Evolutionary conservation across 305 asterid species (phyloP), one percentile per base, ranked within the genome.

Genomic region (Fraxinus nigra): DNA sequence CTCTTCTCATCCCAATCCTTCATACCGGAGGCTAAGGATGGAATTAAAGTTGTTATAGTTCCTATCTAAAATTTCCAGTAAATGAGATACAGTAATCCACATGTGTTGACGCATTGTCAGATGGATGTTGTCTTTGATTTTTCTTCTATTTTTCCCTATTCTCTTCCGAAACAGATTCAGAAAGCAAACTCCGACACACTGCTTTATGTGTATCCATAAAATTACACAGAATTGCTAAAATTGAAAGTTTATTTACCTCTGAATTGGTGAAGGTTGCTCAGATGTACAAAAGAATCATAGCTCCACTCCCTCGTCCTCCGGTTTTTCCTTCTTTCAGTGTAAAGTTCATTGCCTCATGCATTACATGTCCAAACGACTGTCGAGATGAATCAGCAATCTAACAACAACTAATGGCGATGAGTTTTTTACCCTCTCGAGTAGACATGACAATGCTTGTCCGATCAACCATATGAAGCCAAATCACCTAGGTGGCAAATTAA

Each of bases 401-500:
- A 24, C 63, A 28, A 8, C 73, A 63, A 79, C 34, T 77, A 80
- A 37, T 61, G 79, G 40, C 82, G 72, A 34, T 73, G 63, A 72
- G 69, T 24, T 74, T 56, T 40, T 83, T 32, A 80, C 76, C 86
- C 38, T 81, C 85, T 76, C 80, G 76, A 72, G 28, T 32, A 67
- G 13, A 75, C 76, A 40, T 20, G 78, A 48, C 26, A 59, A 35
- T 56, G 78, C 81, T 85, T 76, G 18, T 11, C 38, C 38, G 5
- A 24, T 6, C 72, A 37, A 48, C 63, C 24, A 83, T 35, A 67
- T 28, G 37, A 40, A 78, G 80, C 76, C 78, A 46, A 24, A 80
- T 91, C 92, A 93, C 87, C 94, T 83, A 20, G 93, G 93, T 59
- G 90, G 93, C 34, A 84, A 78, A 67, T 84, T 86, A 22, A 80